Conservation (phyloP, 768 basidiomycete genomes). For the Hysterangium stoloniferum region DNA sequence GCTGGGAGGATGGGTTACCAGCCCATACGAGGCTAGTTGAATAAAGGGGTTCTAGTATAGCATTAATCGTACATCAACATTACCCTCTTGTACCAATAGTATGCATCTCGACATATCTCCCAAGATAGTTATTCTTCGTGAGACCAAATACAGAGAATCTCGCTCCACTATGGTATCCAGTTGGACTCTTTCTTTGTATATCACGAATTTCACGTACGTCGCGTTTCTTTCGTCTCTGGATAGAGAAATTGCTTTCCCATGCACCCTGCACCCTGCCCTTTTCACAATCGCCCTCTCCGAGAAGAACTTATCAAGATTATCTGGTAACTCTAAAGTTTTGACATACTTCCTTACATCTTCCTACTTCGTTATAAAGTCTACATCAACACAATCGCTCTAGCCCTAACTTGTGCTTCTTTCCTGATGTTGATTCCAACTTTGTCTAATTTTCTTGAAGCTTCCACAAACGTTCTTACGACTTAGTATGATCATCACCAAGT, state of each 20-base stretch:
- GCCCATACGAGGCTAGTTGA: conserved; percentile 19
- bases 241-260: conserved; percentile 79
- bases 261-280: conserved; percentile 60
- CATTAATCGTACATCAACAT: neutral
- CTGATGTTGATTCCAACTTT: conserved; percentile 18
- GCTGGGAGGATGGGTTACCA: conserved; percentile 66
- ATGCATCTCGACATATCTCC: conserved; percentile 27
- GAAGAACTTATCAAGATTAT: conserved; percentile 64
- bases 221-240: conserved; percentile 68
- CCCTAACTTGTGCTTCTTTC: conserved; percentile 18
- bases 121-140: conserved; percentile 43
- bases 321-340: conserved; percentile 40
- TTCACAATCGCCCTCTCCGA: conserved; percentile 49
- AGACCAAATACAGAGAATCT: conserved; percentile 58
- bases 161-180: conserved; percentile 50
- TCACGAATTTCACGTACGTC: conserved; percentile 30
- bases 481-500: conserved; percentile 80
- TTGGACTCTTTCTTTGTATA: neutral
- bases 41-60: neutral
- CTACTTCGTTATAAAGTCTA: conserved; percentile 11
- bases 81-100: neutral
- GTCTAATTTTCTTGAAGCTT: conserved; percentile 51
- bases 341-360: neutral
- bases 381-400: neutral
- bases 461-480: conserved; percentile 65